A percentile compares a stretch with the other conserved stretches of the same genome.
phyloP scores from a whole-genome alignment of 257 asterid genomes.

The Knoxia roxburghii region DNA sequence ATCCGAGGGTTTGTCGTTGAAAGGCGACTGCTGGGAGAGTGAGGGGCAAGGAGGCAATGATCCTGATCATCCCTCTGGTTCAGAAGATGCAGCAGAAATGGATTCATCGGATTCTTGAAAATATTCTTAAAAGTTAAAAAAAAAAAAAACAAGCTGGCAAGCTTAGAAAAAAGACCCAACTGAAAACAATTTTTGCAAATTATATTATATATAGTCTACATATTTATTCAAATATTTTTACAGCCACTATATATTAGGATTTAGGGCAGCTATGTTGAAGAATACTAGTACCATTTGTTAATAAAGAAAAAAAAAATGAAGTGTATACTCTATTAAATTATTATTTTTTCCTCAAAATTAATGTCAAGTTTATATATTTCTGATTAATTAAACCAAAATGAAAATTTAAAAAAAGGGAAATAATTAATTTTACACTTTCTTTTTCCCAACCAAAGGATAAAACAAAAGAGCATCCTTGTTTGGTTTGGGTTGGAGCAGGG shows the following conservation, averaged over 20 bases:
- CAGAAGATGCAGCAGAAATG: constrained; percentile 42
- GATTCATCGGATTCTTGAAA: constrained; percentile 37
- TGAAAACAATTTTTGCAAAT: background rate
- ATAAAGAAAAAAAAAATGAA: too few relatives aligned
- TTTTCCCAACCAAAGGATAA: background rate
- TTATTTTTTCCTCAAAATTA: too few relatives aligned
- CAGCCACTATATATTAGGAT: too few relatives aligned
- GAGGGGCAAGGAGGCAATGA: constrained; percentile 42
- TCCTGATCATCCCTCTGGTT: constrained; percentile 49
- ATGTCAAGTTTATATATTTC: too few relatives aligned
- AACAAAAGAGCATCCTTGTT: background rate
- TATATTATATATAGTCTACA: too few relatives aligned
- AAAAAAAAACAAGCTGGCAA: background rate
- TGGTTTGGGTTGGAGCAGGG: constrained; percentile 1
- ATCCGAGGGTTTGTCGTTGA: constrained; percentile 18
- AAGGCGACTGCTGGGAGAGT: constrained; percentile 43
- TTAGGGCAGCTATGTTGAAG: too few relatives aligned
- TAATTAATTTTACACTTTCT: background rate
- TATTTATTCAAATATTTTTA: too few relatives aligned
- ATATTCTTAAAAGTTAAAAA: background rate
- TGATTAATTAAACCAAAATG: too few relatives aligned
- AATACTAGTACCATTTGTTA: too few relatives aligned
- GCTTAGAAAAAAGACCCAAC: background rate
- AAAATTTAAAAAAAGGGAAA: too few relatives aligned
- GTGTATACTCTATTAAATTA: too few relatives aligned